These are phyloP conservation scores for Agrocybe praecox DNA, from an alignment of 768 basidiomycete species.

Conservation along the genomic window DNA sequence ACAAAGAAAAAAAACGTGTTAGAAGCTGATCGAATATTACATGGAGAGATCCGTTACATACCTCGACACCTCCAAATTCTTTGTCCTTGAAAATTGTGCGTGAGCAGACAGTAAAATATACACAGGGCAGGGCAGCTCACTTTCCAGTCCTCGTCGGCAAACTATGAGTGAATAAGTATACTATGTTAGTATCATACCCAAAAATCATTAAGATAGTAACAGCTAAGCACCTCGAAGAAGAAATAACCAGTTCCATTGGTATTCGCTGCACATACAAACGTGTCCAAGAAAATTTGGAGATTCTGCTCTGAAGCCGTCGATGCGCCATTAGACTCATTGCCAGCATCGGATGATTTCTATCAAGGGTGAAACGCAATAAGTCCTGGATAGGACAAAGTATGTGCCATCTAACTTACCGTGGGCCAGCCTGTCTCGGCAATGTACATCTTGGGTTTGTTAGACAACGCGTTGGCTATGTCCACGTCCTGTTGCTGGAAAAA, in stretches of 20 bases:
- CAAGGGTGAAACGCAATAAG: slow-evolving; percentile 14
- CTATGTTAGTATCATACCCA: background rate
- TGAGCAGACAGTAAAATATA: background rate
- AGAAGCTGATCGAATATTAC: background rate
- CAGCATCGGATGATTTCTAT: slow-evolving; percentile 61
- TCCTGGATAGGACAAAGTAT: background rate
- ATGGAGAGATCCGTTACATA: slow-evolving; percentile 6
- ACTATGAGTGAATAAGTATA: slow-evolving; percentile 39
- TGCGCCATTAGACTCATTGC: slow-evolving; percentile 67
- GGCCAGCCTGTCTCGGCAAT: slow-evolving; percentile 88
- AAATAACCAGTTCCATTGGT: slow-evolving; percentile 82
- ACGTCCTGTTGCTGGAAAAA: slow-evolving; percentile 81
- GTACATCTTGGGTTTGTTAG: slow-evolving; percentile 79
- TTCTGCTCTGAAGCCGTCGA: slow-evolving; percentile 61
- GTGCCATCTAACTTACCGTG: slow-evolving; percentile 8
- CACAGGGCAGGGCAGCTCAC: slow-evolving; percentile 30
- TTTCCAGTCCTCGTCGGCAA: slow-evolving; percentile 85
- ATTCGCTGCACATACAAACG: slow-evolving; percentile 88
- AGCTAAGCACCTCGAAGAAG: slow-evolving; percentile 67
- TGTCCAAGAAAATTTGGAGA: slow-evolving; percentile 80
- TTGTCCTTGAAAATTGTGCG: slow-evolving; percentile 33
- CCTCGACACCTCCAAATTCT: slow-evolving; percentile 79
- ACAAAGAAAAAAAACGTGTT: background rate
- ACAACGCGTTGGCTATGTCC: slow-evolving; percentile 48
- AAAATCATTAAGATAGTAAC: slow-evolving; percentile 16